Evolutionary conservation across 345 rosid species (phyloP).

Genomic region (Citrus mangshanensis): DNA sequence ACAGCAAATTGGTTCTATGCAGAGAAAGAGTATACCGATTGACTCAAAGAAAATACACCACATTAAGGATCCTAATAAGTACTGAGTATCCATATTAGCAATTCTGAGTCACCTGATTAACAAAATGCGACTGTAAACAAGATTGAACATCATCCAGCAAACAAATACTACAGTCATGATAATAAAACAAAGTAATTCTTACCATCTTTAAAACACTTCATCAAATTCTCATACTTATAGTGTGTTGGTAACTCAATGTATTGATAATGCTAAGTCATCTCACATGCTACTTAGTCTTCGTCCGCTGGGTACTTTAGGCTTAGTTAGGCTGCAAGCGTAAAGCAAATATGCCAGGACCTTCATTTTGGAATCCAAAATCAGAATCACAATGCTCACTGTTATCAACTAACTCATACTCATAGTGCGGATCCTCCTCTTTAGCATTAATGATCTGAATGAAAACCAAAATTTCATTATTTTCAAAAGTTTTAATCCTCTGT

Average conservation of each 20-base stretch:
- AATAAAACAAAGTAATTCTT: not conserved
- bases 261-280: not conserved
- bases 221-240: not conserved
- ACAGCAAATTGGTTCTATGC: too few species aligned
- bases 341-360: conserved; percentile 42
- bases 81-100: too few species aligned
- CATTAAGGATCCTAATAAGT: too few species aligned
- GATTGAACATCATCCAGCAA: too few species aligned
- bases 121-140: too few species aligned
- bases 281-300: conserved; percentile 12
- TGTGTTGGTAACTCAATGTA: not conserved
- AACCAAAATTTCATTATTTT: not conserved
- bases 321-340: conserved; percentile 38
- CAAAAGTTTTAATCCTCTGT: not conserved
- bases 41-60: too few species aligned
- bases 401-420: conserved; percentile 47
- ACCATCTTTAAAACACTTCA: not conserved
- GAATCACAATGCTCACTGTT: conserved; percentile 49
- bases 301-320: conserved; percentile 22
- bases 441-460: conserved; percentile 25
- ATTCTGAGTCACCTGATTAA: too few species aligned
- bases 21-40: too few species aligned
- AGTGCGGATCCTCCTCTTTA: conserved; percentile 59
- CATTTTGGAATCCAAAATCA: conserved; percentile 42
- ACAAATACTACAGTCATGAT: too few species aligned